Evolutionary conservation across 345 rosid genomes (phyloP), one percentile per base, ranked within the genome.

Genomic region (Carallia pectinifolia): DNA sequence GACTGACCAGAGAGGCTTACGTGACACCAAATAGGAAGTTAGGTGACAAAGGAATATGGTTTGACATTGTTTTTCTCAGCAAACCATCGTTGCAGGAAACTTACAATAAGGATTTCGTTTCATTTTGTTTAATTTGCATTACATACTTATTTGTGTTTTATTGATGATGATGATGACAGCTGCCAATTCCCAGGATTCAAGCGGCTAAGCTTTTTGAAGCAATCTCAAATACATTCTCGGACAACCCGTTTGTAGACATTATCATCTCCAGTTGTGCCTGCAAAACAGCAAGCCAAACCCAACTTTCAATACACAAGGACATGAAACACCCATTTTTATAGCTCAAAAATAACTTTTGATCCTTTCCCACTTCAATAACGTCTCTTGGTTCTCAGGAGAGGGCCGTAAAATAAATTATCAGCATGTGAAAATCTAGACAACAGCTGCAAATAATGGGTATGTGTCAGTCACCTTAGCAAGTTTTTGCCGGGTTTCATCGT

Each of bases 211-310:
- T 88, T 81, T 92, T 92, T 0, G 97, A 96, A 56, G 97, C 95
- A 53, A 96, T 96, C 90, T 96, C 97, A 47, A 81, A 92, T 7
- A 92, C 97, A 29, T 92, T 96, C 81, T 92, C 99, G 0, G 99
- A 96, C 76, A 96, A 75, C 44, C 98, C 99, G 68, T 92, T 90
- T 59, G 87, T 70, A 70, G 97, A 88, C 83, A 92, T 73, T 66
- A 96, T 96, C 95, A 77, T 90, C 88, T 96, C 98, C 81, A 96
- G 80, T 76, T 96, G 97, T 13, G 94, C 93, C 99, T 96, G 86
- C 70, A 83, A 62, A 48, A 36, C 23, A 37, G 48, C 69, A 63
- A 17, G 44, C 23, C 19, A 50, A 58, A 56, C 34, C 19, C 31
- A 19, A 27, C 60, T 7, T 27, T 27, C 23, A 23, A 23, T 23